Evolutionary conservation across 2,329 filamentous ascomycete species (phyloP), one percentile per base, ranked within the genome.

Genomic region (Celoporthe dispersa): DNA sequence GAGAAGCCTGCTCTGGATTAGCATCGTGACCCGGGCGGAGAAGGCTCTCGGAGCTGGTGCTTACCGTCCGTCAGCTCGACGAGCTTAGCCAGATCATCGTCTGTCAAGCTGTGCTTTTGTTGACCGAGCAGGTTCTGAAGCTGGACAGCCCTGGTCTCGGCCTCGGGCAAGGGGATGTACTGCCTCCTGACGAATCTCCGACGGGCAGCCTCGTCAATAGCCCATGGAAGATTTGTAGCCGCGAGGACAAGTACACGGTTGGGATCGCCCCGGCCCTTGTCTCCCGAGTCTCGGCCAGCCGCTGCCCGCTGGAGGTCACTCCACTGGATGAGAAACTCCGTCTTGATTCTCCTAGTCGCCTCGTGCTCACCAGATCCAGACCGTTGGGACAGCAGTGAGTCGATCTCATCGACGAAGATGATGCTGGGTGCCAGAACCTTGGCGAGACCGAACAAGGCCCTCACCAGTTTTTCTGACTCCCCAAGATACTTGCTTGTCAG

Each of bases 341-440:
- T 99, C 82, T 99, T 99, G 77, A 98, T 97, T 68, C 96, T 88
- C 69, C 95, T 87, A 0, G 94, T 97, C 0, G 96, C 94, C 81
- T 99, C 96, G 75, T 98, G 93, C 77, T 98, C 96, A 1, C 93
- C 91, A 3, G 91, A 91, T 0, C 93, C 93, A 8, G 92, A 92
- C 66, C 96, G 87, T 22, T 94, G 90, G 0, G 94, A 97, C 0
- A 99, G 86, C 0, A 99, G 83, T 0, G 94, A 97, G 79, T 99
- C 96, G 73, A 99, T 99, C 79, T 99, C 96, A 76, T 99, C 96
- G 5, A 99, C 94, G 75, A 99, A 99, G 70, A 99, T 98, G 78
- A 99, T 98, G 72, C 92, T 96, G 0, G 96, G 96, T 0, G 96
- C 94, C 60, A 98, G 86, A 48, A 90, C 86, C 79, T 97, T 97